Evolutionary conservation across 371 early-diverging fungal species (phyloP).

Genomic region (Mortierella sp.): DNA sequence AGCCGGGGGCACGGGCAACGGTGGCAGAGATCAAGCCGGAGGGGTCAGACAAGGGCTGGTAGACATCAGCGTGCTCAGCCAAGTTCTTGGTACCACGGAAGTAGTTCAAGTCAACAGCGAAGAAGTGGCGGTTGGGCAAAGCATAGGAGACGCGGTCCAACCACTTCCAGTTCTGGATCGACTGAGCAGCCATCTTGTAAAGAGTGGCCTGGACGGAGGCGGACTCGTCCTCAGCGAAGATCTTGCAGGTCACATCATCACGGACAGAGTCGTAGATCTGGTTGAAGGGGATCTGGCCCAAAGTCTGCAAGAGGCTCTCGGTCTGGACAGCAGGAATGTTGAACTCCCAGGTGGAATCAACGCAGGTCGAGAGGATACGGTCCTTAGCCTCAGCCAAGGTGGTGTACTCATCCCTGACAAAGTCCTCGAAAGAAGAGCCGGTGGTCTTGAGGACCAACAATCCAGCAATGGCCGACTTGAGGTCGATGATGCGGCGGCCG

Average conservation of each 20-base stretch:
- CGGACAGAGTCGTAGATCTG: conserved; percentile 67
- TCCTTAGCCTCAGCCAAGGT: conserved; percentile 81
- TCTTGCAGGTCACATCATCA: conserved; percentile 70
- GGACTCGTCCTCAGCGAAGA: conserved; percentile 78
- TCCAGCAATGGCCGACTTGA: conserved; percentile 72
- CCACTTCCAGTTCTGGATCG: conserved; percentile 68
- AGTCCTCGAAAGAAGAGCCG: conserved; percentile 84
- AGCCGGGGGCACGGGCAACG: conserved; percentile 61
- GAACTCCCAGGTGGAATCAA: conserved; percentile 79
- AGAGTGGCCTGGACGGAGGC: conserved; percentile 81
- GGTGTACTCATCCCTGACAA: conserved; percentile 80
- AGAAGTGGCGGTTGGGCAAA: conserved; percentile 88
- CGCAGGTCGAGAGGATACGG: conserved; percentile 83
- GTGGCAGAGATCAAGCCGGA: conserved; percentile 83
- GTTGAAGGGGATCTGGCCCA: conserved; percentile 63
- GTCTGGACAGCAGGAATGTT: conserved; percentile 45
- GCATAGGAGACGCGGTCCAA: conserved; percentile 77
- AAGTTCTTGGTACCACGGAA: conserved; percentile 79
- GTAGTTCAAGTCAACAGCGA: conserved; percentile 78
- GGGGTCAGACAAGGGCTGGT: conserved; percentile 81
- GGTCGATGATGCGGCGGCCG: conserved; percentile 59
- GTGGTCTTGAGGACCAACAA: conserved; percentile 82
- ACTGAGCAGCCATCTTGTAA: conserved; percentile 75
- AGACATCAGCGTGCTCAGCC: conserved; percentile 74
- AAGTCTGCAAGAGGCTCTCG: conserved; percentile 31